Conservation (phyloP, 495 filamentous ascomycete species). For the Immersiella caudata region DNA sequence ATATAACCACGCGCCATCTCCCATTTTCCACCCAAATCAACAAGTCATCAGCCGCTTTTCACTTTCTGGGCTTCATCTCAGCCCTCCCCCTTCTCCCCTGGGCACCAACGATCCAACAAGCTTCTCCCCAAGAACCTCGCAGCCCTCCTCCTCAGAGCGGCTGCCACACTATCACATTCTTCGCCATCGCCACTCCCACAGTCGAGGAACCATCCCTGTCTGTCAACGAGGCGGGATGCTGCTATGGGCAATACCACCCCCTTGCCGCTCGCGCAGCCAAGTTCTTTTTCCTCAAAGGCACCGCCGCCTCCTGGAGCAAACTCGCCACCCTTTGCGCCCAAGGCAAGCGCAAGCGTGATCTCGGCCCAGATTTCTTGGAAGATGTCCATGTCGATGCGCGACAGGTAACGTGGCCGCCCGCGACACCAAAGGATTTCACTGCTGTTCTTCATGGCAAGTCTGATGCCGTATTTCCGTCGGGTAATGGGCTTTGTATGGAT, state of each 20-base stretch:
- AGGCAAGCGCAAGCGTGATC: background rate
- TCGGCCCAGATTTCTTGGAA: background rate
- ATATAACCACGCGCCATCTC: no score
- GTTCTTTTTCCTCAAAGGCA: background rate
- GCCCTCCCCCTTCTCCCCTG: background rate
- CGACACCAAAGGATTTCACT: background rate
- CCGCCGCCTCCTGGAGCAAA: background rate
- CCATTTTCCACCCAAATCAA: background rate
- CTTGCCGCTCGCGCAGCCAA: background rate
- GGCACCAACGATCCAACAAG: background rate
- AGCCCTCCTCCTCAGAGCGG: background rate
- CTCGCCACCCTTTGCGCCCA: background rate
- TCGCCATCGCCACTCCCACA: background rate
- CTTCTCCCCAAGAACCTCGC: background rate
- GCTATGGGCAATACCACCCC: background rate
- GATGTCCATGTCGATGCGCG: background rate
- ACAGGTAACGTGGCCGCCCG: background rate
- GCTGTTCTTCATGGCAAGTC: background rate
- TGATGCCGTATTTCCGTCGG: background rate
- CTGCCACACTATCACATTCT: background rate
- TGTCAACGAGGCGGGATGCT: background rate
- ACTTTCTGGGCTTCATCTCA: background rate
- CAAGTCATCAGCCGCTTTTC: background rate
- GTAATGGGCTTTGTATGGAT: background rate
- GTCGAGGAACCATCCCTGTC: background rate